These are phyloP conservation scores for Psidium friedrichsthalianum DNA, from an alignment of 345 rosid genomes.

Conservation along the genomic window DNA sequence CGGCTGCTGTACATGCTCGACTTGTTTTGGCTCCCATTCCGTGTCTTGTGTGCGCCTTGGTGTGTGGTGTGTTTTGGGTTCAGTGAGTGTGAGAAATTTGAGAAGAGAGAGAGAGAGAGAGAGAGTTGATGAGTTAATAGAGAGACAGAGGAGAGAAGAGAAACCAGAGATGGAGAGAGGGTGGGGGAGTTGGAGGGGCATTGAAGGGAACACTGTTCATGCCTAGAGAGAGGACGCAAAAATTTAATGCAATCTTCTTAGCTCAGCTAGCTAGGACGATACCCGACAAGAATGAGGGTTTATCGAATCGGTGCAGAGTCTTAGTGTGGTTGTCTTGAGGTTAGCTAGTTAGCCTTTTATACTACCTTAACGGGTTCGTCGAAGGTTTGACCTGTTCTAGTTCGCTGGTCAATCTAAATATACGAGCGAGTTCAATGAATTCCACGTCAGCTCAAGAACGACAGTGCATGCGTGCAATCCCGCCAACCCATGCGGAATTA, in stretches of 20 bases:
- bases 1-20: background rate
- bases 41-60: background rate
- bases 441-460: background rate
- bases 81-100: background rate
- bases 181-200: background rate
- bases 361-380: background rate
- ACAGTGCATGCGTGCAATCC: background rate
- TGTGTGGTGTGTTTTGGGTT: background rate
- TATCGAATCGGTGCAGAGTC: background rate
- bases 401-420: background rate
- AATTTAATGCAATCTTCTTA: background rate
- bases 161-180: background rate
- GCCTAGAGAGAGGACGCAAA: background rate
- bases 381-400: background rate
- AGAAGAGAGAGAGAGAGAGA: background rate
- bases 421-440: background rate
- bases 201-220: background rate
- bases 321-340: background rate
- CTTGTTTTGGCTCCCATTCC: background rate
- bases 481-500: background rate
- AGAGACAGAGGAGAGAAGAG: background rate
- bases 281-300: background rate
- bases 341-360: background rate
- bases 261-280: background rate
- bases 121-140: no score